phyloP scores from a whole-genome alignment of 2,329 filamentous ascomycete genomes.

The Colletotrichum nymphaeae region DNA sequence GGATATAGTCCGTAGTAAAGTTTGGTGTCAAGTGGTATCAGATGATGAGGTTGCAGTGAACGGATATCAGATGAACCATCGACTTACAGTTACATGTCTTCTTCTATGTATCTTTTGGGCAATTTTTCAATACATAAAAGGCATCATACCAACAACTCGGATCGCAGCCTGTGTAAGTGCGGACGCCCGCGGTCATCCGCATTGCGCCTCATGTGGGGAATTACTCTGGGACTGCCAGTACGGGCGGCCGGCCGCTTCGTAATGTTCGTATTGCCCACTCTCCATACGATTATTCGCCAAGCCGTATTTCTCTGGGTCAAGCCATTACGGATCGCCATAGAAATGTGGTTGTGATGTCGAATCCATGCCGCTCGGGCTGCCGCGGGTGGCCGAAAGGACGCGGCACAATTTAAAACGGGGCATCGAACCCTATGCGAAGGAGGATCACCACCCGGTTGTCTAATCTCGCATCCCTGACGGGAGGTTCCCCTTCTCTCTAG shows the following conservation, averaged over 20 bases:
- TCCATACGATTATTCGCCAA: not conserved
- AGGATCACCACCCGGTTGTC: not conserved
- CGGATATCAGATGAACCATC: not conserved
- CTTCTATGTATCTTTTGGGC: not conserved
- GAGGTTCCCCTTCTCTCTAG: accelerated
- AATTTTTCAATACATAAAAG: not conserved
- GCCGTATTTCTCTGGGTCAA: too few relatives aligned
- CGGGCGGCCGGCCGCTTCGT: not conserved
- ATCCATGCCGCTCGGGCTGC: not conserved
- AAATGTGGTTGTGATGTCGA: not conserved
- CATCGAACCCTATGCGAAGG: not conserved
- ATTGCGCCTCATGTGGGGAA: not conserved
- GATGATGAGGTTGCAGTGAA: not conserved
- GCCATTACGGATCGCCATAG: not conserved
- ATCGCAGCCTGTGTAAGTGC: not conserved
- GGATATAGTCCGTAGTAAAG: not conserved
- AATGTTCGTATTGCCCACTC: not conserved
- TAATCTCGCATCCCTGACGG: not conserved
- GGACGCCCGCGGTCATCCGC: constrained; percentile 15
- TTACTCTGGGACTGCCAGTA: not conserved
- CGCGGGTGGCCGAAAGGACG: constrained; percentile 20
- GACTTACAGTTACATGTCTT: not conserved
- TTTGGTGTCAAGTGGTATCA: not conserved
- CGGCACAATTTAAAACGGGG: not conserved
- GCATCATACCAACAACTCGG: not conserved